Percentiles rank a stretch among this genome's conserved stretches.
phyloP scores from a whole-genome alignment of 306 rosid genomes.

The Fragaria ananassa region DNA sequence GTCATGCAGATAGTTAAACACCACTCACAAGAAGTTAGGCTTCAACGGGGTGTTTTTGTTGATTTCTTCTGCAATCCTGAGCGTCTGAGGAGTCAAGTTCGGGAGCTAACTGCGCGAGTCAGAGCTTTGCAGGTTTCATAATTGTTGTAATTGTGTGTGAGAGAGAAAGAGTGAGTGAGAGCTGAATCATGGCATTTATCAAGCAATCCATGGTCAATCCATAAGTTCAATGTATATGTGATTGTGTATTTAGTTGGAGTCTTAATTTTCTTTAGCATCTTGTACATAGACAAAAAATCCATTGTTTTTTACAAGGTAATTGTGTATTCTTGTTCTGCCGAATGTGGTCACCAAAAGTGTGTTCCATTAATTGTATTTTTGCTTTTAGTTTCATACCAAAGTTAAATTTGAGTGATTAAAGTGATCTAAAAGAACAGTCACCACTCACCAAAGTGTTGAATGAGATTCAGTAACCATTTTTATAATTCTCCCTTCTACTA shows the following conservation, averaged over 20 bases:
- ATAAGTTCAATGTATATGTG: too few species aligned
- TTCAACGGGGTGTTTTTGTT: slow-evolving; percentile 80
- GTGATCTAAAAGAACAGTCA: too few species aligned
- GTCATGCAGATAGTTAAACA: slow-evolving; percentile 81
- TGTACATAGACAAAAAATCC: too few species aligned
- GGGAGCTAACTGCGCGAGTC: slow-evolving; percentile 79
- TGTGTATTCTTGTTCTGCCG: too few species aligned
- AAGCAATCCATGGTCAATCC: neutral
- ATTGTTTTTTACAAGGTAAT: too few species aligned
- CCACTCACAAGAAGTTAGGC: slow-evolving; percentile 80
- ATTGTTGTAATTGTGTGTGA: neutral
- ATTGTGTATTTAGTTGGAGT: neutral
- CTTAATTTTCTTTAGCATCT: neutral
- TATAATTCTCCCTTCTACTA: too few species aligned
- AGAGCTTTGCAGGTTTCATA: slow-evolving; percentile 79
- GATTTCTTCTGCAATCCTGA: slow-evolving; percentile 98
- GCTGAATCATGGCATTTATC: neutral
- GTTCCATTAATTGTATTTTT: too few species aligned
- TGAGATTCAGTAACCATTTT: too few species aligned
- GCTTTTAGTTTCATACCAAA: too few species aligned
- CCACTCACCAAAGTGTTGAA: too few species aligned
- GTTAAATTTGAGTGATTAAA: too few species aligned
- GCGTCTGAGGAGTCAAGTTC: slow-evolving; percentile 73
- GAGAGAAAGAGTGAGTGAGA: neutral
- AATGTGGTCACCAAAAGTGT: too few species aligned